A percentile compares a stretch with the other conserved stretches of the same genome.
Conservation (phyloP, 129 eudicot species). For the Tagetes erecta region DNA sequence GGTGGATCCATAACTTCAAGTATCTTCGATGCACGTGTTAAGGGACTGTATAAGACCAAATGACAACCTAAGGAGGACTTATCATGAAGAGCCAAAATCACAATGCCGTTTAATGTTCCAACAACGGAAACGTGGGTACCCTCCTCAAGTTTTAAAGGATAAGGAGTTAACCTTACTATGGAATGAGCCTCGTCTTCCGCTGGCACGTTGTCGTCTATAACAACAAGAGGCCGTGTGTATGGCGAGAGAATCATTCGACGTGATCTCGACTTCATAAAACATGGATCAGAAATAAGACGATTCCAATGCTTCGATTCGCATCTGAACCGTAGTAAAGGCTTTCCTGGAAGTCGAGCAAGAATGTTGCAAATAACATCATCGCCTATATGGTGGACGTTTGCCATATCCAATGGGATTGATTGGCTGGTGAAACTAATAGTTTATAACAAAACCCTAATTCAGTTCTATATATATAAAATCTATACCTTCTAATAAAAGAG, state of each 20-base stretch:
- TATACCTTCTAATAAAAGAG: too few species aligned
- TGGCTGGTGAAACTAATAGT: too few species aligned
- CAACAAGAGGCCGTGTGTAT: background rate
- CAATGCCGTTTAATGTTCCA: conserved; percentile 2
- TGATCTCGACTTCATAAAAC: conserved; percentile 8
- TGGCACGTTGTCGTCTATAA: background rate
- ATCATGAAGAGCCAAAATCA: background rate
- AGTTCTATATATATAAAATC: too few species aligned
- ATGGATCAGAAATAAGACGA: conserved; percentile 7
- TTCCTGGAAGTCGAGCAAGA: background rate
- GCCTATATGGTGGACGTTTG: too few species aligned
- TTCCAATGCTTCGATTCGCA: background rate
- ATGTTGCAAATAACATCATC: too few species aligned
- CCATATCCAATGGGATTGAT: too few species aligned
- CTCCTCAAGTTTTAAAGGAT: background rate
- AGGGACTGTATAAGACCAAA: conserved; percentile 7
- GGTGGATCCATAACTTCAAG: background rate
- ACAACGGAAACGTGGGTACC: background rate
- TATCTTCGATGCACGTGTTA: background rate
- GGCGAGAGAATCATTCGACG: background rate
- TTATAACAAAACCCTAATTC: too few species aligned
- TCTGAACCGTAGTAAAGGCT: background rate
- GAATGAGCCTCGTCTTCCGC: background rate
- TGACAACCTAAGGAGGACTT: too few species aligned
- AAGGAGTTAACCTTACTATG: background rate